Evolutionary conservation across 2,329 filamentous ascomycete genomes (phyloP).

Genomic region (Nigrograna mackinnonii): DNA sequence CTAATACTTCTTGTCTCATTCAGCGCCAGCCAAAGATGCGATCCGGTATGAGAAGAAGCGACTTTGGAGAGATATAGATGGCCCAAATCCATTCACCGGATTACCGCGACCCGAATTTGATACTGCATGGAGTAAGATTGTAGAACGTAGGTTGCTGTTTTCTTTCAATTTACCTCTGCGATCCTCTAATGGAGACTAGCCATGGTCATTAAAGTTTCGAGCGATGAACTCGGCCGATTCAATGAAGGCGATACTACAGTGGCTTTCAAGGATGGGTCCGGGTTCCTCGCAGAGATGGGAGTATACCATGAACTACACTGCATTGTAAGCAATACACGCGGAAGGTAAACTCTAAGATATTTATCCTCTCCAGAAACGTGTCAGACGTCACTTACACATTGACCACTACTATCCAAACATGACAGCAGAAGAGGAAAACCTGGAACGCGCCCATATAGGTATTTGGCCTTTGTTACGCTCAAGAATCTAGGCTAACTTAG

Average conservation of each 20-base stretch:
- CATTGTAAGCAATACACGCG: conserved; percentile 2
- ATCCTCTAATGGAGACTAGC: conserved; percentile 1
- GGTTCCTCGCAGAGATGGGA: conserved; percentile 8
- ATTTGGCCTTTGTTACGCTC: neutral
- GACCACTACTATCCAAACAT: conserved; percentile 2
- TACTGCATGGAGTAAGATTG: conserved; percentile 6
- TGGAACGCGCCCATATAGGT: conserved; percentile 1
- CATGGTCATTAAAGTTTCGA: conserved; percentile 8
- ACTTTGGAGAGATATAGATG: neutral
- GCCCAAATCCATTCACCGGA: conserved; percentile 1
- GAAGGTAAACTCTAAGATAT: too few relatives aligned
- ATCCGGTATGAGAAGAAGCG: neutral
- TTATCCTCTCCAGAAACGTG: conserved; percentile 1
- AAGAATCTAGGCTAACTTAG: too few relatives aligned
- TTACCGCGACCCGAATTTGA: conserved; percentile 10
- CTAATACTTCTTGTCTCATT: too few relatives aligned
- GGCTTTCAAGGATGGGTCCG: conserved; percentile 10
- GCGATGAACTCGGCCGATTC: conserved; percentile 2
- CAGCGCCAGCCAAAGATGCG: neutral
- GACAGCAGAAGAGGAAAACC: neutral
- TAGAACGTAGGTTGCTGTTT: conserved; percentile 5
- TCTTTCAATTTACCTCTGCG: too few relatives aligned
- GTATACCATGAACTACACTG: conserved; percentile 16
- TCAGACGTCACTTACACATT: neutral
- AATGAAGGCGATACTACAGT: conserved; percentile 3